A percentile compares a stretch with the other conserved stretches of the same genome.
Evolutionary conservation across 495 filamentous ascomycete genomes (phyloP).

Genomic region (Aspergillus ostianus): DNA sequence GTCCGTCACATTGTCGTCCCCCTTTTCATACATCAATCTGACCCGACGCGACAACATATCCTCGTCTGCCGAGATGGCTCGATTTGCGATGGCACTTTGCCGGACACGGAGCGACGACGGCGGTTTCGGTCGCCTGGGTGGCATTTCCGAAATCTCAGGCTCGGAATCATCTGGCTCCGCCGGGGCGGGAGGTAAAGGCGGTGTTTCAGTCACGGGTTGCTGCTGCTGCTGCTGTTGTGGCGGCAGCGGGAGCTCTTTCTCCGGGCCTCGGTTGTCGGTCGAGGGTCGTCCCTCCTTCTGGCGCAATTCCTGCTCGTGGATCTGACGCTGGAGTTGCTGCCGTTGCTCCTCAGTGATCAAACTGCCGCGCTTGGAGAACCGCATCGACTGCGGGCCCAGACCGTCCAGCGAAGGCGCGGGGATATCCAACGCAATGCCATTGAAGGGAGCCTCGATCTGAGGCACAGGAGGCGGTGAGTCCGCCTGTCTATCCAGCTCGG

Average conservation of each 20-base stretch:
- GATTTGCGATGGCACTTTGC: conserved; percentile 31
- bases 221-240: conserved; percentile 10
- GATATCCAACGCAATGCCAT: conserved; percentile 55
- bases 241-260: not conserved
- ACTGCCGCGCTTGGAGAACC: conserved; percentile 59
- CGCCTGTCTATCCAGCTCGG: conserved; percentile 34
- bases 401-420: conserved; percentile 53
- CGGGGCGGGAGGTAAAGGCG: conserved; percentile 4
- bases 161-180: conserved; percentile 16
- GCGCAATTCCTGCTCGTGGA: conserved; percentile 14
- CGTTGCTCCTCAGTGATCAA: conserved; percentile 33
- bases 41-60: conserved; percentile 86
- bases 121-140: conserved; percentile 40
- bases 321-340: conserved; percentile 19
- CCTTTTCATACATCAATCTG: conserved; percentile 86
- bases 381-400: conserved; percentile 49
- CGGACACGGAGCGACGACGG: conserved; percentile 34
- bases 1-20: conserved; percentile 54
- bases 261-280: not conserved
- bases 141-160: conserved; percentile 32
- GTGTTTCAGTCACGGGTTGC: not conserved
- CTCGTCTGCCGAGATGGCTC: conserved; percentile 67
- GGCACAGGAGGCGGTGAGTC: conserved; percentile 36
- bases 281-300: conserved; percentile 9
- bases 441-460: conserved; percentile 43